Evolutionary conservation across 2,329 filamentous ascomycete species (phyloP).

Genomic region (Ophiostoma sp.): DNA sequence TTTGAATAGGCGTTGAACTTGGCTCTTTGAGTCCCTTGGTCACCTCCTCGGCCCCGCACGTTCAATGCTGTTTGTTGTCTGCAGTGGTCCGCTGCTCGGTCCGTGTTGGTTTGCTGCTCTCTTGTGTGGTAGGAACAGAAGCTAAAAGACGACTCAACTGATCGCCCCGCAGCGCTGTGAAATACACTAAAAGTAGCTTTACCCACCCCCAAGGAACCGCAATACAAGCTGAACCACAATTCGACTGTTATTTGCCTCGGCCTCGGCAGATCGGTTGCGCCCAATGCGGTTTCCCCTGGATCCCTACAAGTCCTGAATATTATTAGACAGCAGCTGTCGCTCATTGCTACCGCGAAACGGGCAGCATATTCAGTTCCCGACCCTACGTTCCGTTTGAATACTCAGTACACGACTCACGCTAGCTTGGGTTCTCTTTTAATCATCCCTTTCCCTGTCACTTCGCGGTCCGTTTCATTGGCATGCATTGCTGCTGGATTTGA

Average conservation of each 20-base stretch:
- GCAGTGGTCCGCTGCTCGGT: constrained; percentile 2
- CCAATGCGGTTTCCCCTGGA: neutral
- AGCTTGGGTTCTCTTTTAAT: neutral
- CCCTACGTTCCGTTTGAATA: neutral
- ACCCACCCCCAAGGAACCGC: neutral
- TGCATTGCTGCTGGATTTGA: neutral
- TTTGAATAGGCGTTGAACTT: neutral
- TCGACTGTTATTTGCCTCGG: neutral
- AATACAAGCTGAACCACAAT: neutral
- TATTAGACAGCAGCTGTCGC: neutral
- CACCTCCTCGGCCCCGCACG: neutral
- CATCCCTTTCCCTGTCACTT: neutral
- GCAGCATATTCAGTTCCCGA: neutral
- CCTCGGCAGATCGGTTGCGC: constrained; percentile 8
- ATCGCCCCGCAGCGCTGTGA: neutral
- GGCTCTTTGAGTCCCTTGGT: no score
- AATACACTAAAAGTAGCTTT: neutral
- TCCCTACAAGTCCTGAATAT: no score
- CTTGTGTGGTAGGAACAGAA: neutral
- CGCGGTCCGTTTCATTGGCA: neutral
- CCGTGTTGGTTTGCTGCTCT: neutral
- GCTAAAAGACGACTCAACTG: neutral
- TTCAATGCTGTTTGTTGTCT: neutral
- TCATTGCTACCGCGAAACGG: neutral
- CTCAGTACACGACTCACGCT: neutral